Evolutionary conservation across 2,329 filamentous ascomycete species (phyloP).

Genomic region (Harringtonia lauricola): DNA sequence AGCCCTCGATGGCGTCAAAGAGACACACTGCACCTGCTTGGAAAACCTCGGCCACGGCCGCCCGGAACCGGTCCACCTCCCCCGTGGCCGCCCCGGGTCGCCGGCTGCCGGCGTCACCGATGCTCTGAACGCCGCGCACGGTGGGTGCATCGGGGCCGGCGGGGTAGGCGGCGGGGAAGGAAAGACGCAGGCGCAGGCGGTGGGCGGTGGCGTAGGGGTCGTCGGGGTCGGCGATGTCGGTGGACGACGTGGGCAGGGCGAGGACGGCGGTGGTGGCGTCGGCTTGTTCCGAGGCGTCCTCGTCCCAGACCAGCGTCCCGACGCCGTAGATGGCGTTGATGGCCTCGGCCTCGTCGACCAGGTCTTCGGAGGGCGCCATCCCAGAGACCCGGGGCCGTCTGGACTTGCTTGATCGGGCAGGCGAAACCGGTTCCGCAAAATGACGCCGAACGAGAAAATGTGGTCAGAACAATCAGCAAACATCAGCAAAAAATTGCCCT

Average conservation of each 20-base stretch:
- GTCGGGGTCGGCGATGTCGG: conserved; percentile 17
- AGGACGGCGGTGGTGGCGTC: conserved; percentile 41
- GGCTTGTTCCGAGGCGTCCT: conserved; percentile 17
- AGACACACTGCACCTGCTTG: conserved; percentile 69
- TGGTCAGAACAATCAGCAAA: too few relatives aligned
- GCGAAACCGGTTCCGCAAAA: too few relatives aligned
- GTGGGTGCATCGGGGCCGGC: conserved; percentile 47
- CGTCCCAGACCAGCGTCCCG: conserved; percentile 38
- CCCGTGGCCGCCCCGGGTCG: conserved; percentile 61
- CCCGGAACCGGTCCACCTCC: conserved; percentile 57
- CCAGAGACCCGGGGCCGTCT: too few relatives aligned
- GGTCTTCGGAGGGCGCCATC: conserved; percentile 33
- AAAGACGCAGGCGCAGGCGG: conserved; percentile 41
- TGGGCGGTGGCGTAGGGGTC: conserved; percentile 53
- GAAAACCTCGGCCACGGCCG: conserved; percentile 58
- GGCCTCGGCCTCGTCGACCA: conserved; percentile 65
- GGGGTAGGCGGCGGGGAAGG: conserved; percentile 67
- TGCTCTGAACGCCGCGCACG: conserved; percentile 69
- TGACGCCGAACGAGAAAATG: too few relatives aligned
- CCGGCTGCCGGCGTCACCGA: conserved; percentile 46
- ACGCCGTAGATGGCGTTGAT: conserved; percentile 78
- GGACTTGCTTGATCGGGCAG: too few relatives aligned
- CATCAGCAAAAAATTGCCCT: too few relatives aligned
- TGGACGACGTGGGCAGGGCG: conserved; percentile 43
- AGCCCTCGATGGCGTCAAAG: conserved; percentile 80